These are phyloP conservation scores for Neoboletus magnificus DNA, from an alignment of 768 basidiomycete species.

Conservation along the genomic window DNA sequence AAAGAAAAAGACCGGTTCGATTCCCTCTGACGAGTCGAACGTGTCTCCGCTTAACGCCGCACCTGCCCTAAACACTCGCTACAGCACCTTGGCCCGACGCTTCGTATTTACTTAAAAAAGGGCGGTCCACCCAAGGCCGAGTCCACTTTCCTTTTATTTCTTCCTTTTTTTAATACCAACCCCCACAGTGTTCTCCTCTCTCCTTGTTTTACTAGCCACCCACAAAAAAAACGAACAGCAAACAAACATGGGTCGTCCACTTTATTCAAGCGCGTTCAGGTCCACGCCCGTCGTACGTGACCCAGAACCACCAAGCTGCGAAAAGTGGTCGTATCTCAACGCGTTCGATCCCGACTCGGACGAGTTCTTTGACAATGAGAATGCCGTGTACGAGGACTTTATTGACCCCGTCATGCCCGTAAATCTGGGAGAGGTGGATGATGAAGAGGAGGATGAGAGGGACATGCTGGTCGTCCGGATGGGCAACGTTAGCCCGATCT, in stretches of 20 bases:
- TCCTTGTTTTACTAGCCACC: conserved; percentile 28
- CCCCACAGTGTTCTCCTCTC: conserved; percentile 3
- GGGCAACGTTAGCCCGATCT: conserved; percentile 34
- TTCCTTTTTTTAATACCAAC: conserved; percentile 9
- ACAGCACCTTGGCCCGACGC: background rate
- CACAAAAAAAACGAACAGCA: background rate
- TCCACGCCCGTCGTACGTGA: conserved; percentile 42
- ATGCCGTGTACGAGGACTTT: conserved; percentile 63
- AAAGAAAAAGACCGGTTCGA: too few relatives aligned
- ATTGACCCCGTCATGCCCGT: conserved; percentile 37
- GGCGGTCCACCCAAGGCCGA: background rate
- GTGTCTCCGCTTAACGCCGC: conserved; percentile 26
- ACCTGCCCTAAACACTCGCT: conserved; percentile 33
- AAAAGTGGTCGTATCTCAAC: conserved; percentile 63
- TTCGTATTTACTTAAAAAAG: conserved; percentile 18
- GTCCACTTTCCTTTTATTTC: background rate
- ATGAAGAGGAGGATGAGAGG: conserved; percentile 30
- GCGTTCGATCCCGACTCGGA: conserved; percentile 80
- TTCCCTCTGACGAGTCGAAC: background rate
- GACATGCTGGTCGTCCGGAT: conserved; percentile 32
- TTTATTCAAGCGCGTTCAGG: conserved; percentile 48
- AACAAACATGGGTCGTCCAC: conserved; percentile 52
- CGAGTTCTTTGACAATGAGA: conserved; percentile 62
- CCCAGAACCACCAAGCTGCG: conserved; percentile 41
- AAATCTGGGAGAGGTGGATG: conserved; percentile 10